These are phyloP conservation scores for Nitzschia inconspicua DNA, from an alignment of 108 stramenopile genomes.

Conservation along the genomic window DNA sequence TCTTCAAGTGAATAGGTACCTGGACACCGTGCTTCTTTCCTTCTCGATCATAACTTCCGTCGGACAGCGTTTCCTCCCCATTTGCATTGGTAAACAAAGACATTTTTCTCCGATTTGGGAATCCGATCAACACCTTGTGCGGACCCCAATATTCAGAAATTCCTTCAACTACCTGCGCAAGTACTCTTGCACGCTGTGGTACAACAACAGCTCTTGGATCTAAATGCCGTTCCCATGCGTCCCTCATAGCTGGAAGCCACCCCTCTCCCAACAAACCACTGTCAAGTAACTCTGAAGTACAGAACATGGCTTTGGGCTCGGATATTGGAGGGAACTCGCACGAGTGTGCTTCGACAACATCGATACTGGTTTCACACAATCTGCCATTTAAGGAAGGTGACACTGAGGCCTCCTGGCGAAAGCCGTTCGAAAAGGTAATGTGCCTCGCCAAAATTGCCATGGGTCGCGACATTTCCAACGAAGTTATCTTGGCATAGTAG, in stretches of 20 bases:
- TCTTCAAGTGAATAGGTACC: slow-evolving; percentile 36
- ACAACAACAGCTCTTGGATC: slow-evolving; percentile 56
- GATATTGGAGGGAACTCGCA: slow-evolving; percentile 37
- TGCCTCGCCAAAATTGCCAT: slow-evolving; percentile 66
- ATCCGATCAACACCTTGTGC: too few relatives aligned
- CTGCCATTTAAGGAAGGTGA: too few relatives aligned
- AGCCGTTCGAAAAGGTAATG: slow-evolving; percentile 57
- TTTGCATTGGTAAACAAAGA: background rate
- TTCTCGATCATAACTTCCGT: background rate
- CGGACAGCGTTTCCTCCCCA: background rate
- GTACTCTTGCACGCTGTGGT: slow-evolving; percentile 63
- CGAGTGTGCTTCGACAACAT: slow-evolving; percentile 64
- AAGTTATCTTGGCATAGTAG: slow-evolving; percentile 33
- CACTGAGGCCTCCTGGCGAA: too few relatives aligned
- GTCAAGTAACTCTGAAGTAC: slow-evolving; percentile 83
- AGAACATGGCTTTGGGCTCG: slow-evolving; percentile 39
- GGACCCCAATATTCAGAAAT: slow-evolving; percentile 26
- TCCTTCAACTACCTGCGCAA: slow-evolving; percentile 54
- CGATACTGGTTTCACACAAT: slow-evolving; percentile 2
- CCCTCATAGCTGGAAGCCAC: slow-evolving; percentile 65
- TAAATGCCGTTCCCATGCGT: slow-evolving; percentile 81
- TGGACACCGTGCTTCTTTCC: slow-evolving; percentile 11
- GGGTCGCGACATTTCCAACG: slow-evolving; percentile 75
- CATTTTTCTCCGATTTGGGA: too few relatives aligned
- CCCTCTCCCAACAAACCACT: slow-evolving; percentile 80